These are phyloP conservation scores for Paracoccidioides lutzii DNA, from an alignment of 2,329 filamentous ascomycete species.

Conservation along the genomic window DNA sequence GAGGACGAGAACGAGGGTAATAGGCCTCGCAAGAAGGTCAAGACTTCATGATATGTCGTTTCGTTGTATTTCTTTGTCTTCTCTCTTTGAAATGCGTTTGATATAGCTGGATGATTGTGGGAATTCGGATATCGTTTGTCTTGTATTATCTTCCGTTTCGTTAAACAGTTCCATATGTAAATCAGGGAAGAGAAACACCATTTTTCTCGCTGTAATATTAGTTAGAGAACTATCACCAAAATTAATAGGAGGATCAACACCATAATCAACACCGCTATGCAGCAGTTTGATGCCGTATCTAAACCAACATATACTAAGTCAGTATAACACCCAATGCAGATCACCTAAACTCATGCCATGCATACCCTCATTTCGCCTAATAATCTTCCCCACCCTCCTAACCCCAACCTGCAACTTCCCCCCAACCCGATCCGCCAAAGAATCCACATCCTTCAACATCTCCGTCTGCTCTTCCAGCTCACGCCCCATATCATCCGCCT, in stretches of 20 bases:
- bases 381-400: conserved; percentile 72
- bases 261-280: conserved; percentile 76
- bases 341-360: background rate
- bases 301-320: conserved; percentile 16
- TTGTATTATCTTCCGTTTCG: background rate
- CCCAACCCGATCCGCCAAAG: conserved; percentile 72
- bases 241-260: conserved; percentile 78
- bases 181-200: background rate
- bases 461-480: conserved; percentile 91
- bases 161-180: conserved; percentile 4
- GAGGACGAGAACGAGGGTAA: conserved; percentile 24
- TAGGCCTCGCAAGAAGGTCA: conserved; percentile 17
- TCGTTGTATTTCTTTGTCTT: background rate
- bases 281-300: conserved; percentile 71
- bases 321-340: conserved; percentile 7
- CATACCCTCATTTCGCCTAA: conserved; percentile 79
- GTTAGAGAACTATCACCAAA: conserved; percentile 54
- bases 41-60: conserved; percentile 6
- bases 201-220: conserved; percentile 7
- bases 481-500: conserved; percentile 90
- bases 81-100: conserved; percentile 1
- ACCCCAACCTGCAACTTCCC: conserved; percentile 75
- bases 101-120: background rate
- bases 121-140: background rate
- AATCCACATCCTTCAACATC: conserved; percentile 76